Base-by-base conservation (phyloP, 179 eudicot species). In the Vitellaria paradoxa region DNA sequence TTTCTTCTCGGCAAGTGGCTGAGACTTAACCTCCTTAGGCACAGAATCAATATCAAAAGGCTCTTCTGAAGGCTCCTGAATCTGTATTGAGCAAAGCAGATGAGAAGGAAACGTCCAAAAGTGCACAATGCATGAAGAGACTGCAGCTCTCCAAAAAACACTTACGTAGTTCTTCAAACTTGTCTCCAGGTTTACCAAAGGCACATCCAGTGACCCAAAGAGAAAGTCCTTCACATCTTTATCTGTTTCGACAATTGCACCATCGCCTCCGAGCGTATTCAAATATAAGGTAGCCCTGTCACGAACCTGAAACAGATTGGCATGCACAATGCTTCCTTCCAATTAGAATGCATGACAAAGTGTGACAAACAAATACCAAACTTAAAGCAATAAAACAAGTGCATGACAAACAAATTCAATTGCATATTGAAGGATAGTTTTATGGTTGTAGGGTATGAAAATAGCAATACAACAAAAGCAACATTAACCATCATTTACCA, bases 241-340 rank as follows among this genome's bases (percentile, higher is more conserved):
- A 72, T 90, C 98, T 77, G 95, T 90, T 89, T 95, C 97, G 84
- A 88, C 86, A 53, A 86, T 88, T 79, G 84, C 87, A 74, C 94
- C 96, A 82, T 93, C 93, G 52, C 96, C 98, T 77, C 89, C 98
- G 73, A 95, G 91, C 68, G 85, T 93, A 77, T 91, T 87, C 85
- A 96, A 82, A 81, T 93, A 93, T 9, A 96, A 90, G 8, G 99
- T 96, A 59, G 99, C 99, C 88, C 99, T 88, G 73, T 96, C 99
- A 77, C 99, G 97, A 78, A 96, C 99, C 99, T 96, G 87, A 56
- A 61, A 69, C 21, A 80, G 66, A 79, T 80, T 62, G 53, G 11
- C 65, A 73, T 40, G 10, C 3, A 4, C 45, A 42, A 42, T 2
- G 5, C 45, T 42, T 42, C 45, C 45, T 42, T 42, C 3, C 45